These are phyloP conservation scores for Yarrowia porcina DNA, from an alignment of 805 yeast genomes.

Conservation along the genomic window DNA sequence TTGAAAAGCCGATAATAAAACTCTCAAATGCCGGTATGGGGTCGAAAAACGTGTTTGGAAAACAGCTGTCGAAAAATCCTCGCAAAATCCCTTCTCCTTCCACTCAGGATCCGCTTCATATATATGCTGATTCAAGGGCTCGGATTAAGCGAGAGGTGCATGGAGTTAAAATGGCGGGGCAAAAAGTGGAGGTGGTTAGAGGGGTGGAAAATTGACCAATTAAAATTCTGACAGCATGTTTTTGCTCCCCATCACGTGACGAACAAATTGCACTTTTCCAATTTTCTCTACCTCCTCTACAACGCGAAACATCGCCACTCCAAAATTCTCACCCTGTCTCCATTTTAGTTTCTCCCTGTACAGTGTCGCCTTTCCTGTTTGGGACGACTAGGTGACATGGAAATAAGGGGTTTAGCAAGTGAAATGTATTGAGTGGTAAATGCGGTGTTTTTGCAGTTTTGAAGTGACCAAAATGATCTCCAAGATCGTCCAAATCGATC, in stretches of 20 bases:
- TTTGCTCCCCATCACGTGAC: neutral
- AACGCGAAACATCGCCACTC: neutral
- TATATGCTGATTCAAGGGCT: neutral
- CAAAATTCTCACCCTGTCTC: neutral
- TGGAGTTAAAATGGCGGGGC: conserved; percentile 7
- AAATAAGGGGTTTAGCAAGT: neutral
- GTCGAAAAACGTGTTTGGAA: too few relatives aligned
- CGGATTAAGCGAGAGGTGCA: conserved; percentile 2
- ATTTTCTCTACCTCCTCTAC: neutral
- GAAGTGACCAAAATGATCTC: too few relatives aligned
- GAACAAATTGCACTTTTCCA: neutral
- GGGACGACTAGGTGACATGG: neutral
- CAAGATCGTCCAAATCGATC: too few relatives aligned
- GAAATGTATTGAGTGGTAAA: too few relatives aligned
- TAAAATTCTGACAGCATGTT: neutral
- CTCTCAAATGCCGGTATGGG: too few relatives aligned
- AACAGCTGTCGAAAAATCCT: neutral
- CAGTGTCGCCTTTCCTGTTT: conserved; percentile 2
- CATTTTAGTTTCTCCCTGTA: neutral
- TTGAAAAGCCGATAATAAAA: too few relatives aligned
- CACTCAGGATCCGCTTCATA: neutral
- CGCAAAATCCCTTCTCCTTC: neutral
- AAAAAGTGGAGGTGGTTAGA: neutral
- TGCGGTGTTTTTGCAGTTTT: too few relatives aligned
- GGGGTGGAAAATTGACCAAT: neutral